Base-by-base conservation (phyloP, 495 filamentous ascomycete species). In the Entonaema liquescens region DNA sequence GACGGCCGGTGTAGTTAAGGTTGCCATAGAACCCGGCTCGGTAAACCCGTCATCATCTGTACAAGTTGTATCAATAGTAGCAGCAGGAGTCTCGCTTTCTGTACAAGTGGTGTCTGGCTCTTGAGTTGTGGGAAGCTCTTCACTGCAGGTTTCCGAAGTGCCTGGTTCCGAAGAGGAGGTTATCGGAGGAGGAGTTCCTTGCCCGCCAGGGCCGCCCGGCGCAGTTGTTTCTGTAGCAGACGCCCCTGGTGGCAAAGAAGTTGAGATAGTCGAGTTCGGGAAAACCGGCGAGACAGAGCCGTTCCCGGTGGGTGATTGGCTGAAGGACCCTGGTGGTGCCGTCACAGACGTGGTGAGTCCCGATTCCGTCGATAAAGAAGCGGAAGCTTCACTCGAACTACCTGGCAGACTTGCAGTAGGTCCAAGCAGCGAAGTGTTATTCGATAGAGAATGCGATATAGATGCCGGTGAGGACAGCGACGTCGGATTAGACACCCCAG, bases 41-140 rank as follows among this genome's bases (percentile, higher is more conserved):
- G 66, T 74, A 21, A 70, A 56, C 25, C 66, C 76, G 23, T 67
- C 72, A 28, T 67, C 72, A 56, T 77, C 73, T 42, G 57, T 73
- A 26, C 73, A 77, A 6, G 73, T 77, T 25, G 73, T 76, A 53
- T 74, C 71, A 36, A 68, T 66, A 1, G 57, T 65, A 8, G 35
- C 28, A 44, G 62, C 12, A 7, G 42, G 42, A 29, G 57, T 62
- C 42, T 73, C 70, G 59, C 64, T 77, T 56, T 77, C 75, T 12
- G 67, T 72, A 49, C 75, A 77, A 17, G 73, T 75, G 33, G 75
- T 68, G n/a, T 76, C 73, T 36, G 65, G 70, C 38, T 65, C 59
- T 17, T 65, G 67, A 12, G 68, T 60, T 3, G 68, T 65, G 28
- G 61, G 56, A 61, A 31, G 19, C 65, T 62, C 68, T 23, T 67